These are phyloP conservation scores for Oryza nivara DNA, from an alignment of 176 grass and related monocot species.

Conservation along the genomic window DNA sequence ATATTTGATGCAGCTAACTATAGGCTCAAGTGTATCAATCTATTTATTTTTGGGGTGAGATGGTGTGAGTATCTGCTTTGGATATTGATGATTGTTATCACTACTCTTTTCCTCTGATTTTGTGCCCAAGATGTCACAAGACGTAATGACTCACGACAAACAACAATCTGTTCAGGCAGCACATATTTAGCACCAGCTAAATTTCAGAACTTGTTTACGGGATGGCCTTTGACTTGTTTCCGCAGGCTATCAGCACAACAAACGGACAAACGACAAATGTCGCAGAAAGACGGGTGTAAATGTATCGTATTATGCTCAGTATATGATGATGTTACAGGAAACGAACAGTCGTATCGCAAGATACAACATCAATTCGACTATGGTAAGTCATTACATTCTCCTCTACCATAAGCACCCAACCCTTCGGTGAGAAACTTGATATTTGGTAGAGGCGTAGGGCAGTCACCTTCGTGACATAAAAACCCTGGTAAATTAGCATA, in stretches of 20 bases:
- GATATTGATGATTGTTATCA: neutral
- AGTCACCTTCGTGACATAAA: conserved; percentile 70
- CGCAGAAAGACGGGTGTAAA: neutral
- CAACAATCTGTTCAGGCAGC: neutral
- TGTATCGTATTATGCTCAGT: neutral
- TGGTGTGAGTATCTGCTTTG: neutral
- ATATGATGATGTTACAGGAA: neutral
- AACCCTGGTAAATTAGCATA: conserved; percentile 45
- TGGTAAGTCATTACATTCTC: neutral
- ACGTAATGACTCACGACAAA: neutral
- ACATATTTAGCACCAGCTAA: neutral
- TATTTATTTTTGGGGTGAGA: too few relatives aligned
- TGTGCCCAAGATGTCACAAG: neutral
- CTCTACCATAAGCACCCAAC: conserved; percentile 35
- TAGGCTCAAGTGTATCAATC: neutral
- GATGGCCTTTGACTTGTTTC: neutral
- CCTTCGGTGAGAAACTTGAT: conserved; percentile 66
- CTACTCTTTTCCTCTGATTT: neutral
- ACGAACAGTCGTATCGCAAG: neutral
- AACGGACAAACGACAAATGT: neutral
- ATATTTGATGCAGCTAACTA: neutral
- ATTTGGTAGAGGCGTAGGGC: conserved; percentile 43
- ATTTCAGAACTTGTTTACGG: neutral
- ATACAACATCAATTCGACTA: neutral
- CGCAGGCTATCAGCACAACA: neutral